phyloP scores from a whole-genome alignment of 169 alveolate genomes.

The Plasmodium ovale region DNA sequence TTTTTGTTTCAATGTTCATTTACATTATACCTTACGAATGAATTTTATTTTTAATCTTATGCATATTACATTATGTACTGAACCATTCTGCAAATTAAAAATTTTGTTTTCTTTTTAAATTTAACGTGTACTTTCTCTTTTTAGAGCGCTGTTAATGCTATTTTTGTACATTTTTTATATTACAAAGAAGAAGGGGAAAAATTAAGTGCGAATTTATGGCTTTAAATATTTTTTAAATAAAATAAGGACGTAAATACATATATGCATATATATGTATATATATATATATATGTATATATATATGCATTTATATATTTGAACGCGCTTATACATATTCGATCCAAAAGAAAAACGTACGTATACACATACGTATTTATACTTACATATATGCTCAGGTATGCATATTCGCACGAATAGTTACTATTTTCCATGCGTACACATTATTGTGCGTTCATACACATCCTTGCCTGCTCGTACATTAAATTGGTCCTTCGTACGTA shows the following conservation, averaged over 20 bases:
- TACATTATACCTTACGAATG: no score
- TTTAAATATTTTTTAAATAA: constrained; percentile 4
- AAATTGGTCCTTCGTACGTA: no score
- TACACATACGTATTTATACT: no score
- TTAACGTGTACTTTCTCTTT: constrained; percentile 4
- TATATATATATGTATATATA: constrained; percentile 15
- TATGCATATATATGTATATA: constrained; percentile 9
- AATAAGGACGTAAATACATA: not conserved
- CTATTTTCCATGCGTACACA: no score
- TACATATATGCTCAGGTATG: no score
- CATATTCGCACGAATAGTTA: no score
- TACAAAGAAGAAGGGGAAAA: no score
- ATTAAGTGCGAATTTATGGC: constrained; percentile 36
- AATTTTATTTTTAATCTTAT: constrained; percentile 15
- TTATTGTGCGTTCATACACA: no score
- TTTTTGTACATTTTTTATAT: no score
- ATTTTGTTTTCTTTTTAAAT: constrained; percentile 28
- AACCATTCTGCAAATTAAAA: constrained; percentile 12
- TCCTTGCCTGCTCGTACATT: no score
- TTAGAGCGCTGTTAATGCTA: not conserved
- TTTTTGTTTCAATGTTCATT: constrained; percentile 12
- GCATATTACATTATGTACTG: constrained; percentile 22
- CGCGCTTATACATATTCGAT: no score
- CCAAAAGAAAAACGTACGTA: no score
- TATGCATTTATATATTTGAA: constrained; percentile 23